Evolutionary conservation across 2,329 filamentous ascomycete genomes (phyloP).

Genomic region (Calonectria leucothoes): DNA sequence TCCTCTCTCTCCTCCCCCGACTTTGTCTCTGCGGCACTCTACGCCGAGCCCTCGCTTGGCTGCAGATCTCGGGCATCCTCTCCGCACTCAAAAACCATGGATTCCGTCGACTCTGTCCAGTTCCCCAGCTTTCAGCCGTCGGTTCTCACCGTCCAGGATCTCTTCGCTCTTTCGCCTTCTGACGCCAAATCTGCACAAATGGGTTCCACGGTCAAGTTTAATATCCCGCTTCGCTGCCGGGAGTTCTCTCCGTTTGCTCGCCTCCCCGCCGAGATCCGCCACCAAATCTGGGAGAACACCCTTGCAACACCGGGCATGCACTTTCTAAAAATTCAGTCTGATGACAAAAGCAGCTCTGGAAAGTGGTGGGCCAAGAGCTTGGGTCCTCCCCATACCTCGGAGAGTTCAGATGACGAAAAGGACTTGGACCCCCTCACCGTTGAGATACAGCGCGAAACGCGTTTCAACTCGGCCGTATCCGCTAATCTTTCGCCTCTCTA

Average conservation of each 20-base stretch:
- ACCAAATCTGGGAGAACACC: conserved; percentile 48
- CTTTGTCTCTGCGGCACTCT: background rate
- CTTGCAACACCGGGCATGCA: conserved; percentile 49
- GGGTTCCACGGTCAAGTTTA: conserved; percentile 42
- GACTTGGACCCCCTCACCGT: conserved; percentile 34
- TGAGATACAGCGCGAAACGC: conserved; percentile 39
- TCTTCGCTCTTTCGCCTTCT: background rate
- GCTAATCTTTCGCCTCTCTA: conserved; percentile 41
- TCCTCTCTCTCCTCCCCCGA: background rate
- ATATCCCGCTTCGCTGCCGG: conserved; percentile 46
- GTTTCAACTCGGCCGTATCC: conserved; percentile 26
- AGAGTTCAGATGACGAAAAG: conserved; percentile 26
- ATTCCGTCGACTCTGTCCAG: conserved; percentile 8
- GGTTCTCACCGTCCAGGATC: background rate
- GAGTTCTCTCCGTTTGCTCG: conserved; percentile 45
- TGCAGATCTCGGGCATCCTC: background rate
- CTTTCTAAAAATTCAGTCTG: conserved; percentile 46
- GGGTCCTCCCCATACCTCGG: background rate
- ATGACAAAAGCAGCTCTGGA: conserved; percentile 27
- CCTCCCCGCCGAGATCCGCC: conserved; percentile 50
- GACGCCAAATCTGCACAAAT: background rate
- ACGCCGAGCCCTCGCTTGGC: background rate
- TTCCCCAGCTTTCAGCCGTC: background rate
- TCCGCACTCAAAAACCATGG: conserved; percentile 15
- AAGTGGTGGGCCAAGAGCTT: conserved; percentile 38